phyloP scores from a whole-genome alignment of 75 land plant genomes.

The Pinus albicaulis region DNA sequence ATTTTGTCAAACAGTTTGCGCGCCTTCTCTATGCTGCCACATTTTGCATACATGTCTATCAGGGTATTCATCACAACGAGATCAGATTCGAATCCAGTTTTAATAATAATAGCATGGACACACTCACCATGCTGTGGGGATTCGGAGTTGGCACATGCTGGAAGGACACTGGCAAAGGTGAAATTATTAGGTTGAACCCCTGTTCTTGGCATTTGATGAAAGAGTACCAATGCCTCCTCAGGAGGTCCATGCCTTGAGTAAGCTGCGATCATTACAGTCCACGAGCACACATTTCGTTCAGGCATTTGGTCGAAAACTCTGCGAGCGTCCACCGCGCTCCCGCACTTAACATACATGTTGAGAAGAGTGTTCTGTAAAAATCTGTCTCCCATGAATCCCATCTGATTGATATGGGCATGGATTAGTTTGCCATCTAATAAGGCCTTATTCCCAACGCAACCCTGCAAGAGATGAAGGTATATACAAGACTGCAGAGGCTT shows the following conservation, averaged over 20 bases:
- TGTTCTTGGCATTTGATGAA: slow-evolving; percentile 14
- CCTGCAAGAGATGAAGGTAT: too few relatives aligned
- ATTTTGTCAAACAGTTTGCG: not conserved
- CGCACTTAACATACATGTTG: slow-evolving; percentile 48
- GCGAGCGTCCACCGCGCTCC: slow-evolving; percentile 37
- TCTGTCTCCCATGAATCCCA: not conserved
- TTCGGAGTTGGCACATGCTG: slow-evolving; percentile 32
- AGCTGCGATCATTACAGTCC: slow-evolving; percentile 65
- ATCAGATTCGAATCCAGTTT: slow-evolving; percentile 20
- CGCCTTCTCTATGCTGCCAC: not conserved
- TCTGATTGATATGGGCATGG: not conserved
- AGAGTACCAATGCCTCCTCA: slow-evolving; percentile 21
- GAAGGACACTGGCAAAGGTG: slow-evolving; percentile 32
- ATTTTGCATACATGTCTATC: not conserved
- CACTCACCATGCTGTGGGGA: slow-evolving; percentile 34
- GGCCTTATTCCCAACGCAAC: too few relatives aligned
- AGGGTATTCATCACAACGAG: not conserved
- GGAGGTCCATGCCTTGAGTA: slow-evolving; percentile 44
- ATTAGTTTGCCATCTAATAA: not conserved
- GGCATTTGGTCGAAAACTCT: slow-evolving; percentile 45
- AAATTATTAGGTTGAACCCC: slow-evolving; percentile 16
- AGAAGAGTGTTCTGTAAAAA: slow-evolving; percentile 50
- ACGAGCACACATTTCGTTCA: slow-evolving; percentile 36
- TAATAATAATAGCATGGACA: slow-evolving; percentile 33
- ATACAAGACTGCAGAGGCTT: too few relatives aligned